A percentile compares a stretch with the other conserved stretches of the same genome.
phyloP scores from a whole-genome alignment of 1,284 basidiomycete genomes.

The Ganoderma multipileum region DNA sequence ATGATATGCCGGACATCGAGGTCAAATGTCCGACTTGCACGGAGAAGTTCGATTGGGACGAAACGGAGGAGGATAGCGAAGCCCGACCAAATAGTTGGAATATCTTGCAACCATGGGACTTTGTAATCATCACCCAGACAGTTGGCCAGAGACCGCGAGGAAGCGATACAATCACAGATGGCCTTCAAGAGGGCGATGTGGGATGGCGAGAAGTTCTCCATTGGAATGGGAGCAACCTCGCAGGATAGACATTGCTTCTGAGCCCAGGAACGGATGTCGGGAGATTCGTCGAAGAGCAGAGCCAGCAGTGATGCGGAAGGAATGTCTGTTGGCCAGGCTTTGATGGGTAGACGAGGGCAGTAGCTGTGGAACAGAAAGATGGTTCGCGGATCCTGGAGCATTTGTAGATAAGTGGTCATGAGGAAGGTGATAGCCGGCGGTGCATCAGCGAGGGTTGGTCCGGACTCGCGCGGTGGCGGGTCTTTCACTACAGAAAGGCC shows the following conservation, averaged over 20 bases:
- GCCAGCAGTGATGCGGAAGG: constrained; percentile 67
- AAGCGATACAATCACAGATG: constrained; percentile 40
- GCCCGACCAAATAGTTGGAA: constrained; percentile 59
- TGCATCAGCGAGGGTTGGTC: constrained; percentile 46
- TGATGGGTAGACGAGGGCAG: constrained; percentile 45
- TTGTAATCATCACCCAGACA: constrained; percentile 20
- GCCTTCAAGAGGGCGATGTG: constrained; percentile 53
- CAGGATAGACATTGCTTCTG: constrained; percentile 49
- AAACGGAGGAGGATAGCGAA: constrained; percentile 57
- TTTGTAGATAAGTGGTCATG: constrained; percentile 66
- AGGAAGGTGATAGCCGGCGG: constrained; percentile 66
- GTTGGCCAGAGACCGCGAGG: constrained; percentile 18
- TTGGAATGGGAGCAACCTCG: constrained; percentile 52
- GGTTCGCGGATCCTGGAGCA: constrained; percentile 62
- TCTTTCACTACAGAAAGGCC: constrained; percentile 38
- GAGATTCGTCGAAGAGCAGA: constrained; percentile 59
- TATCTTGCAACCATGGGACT: constrained; percentile 38
- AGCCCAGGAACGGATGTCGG: constrained; percentile 66
- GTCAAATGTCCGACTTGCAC: constrained; percentile 43
- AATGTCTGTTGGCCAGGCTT: constrained; percentile 62
- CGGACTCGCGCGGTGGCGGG: constrained; percentile 23
- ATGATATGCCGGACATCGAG: constrained; percentile 59
- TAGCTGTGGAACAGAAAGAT: constrained; percentile 50
- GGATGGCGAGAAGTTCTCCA: constrained; percentile 50
- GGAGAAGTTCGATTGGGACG: constrained; percentile 55